Conservation (phyloP, 1,284 basidiomycete genomes). For the Boletus sp. region DNA sequence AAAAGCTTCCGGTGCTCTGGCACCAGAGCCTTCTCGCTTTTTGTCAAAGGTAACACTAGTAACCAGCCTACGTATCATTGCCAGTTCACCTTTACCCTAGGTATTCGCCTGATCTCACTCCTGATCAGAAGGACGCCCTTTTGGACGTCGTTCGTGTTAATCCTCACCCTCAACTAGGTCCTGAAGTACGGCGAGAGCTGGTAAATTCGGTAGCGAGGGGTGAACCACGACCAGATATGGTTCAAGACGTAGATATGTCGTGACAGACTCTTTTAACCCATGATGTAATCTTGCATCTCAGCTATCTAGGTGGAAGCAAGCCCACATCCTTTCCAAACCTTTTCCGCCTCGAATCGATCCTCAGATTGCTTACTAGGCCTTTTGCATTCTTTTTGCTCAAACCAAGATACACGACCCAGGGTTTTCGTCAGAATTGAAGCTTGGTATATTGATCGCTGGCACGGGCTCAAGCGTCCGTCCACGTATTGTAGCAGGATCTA, state of each 20-base stretch:
- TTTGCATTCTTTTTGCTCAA: too few relatives aligned
- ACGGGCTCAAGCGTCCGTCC: too few relatives aligned
- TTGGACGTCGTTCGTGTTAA: constrained; percentile 88
- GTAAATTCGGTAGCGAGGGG: constrained; percentile 70
- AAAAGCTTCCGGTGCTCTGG: constrained; percentile 93
- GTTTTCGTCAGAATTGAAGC: too few relatives aligned
- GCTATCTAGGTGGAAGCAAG: background rate
- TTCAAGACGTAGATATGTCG: constrained; percentile 59
- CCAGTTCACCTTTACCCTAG: constrained; percentile 38
- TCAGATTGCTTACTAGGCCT: too few relatives aligned
- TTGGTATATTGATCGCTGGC: too few relatives aligned
- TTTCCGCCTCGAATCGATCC: background rate
- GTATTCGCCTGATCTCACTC: constrained; percentile 94
- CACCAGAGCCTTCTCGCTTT: constrained; percentile 96
- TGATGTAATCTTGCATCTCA: background rate
- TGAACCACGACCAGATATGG: constrained; percentile 52
- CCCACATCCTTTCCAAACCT: background rate
- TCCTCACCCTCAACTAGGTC: constrained; percentile 84
- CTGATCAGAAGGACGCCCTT: constrained; percentile 97
- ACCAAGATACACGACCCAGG: too few relatives aligned
- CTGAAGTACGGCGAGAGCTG: constrained; percentile 88
- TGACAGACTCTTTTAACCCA: constrained; percentile 27
- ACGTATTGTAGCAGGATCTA: background rate
- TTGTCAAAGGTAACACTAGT: constrained; percentile 73
- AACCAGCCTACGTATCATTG: constrained; percentile 1